Conservation (phyloP, 1,284 basidiomycete genomes). For the Trichosporon sp. region DNA sequence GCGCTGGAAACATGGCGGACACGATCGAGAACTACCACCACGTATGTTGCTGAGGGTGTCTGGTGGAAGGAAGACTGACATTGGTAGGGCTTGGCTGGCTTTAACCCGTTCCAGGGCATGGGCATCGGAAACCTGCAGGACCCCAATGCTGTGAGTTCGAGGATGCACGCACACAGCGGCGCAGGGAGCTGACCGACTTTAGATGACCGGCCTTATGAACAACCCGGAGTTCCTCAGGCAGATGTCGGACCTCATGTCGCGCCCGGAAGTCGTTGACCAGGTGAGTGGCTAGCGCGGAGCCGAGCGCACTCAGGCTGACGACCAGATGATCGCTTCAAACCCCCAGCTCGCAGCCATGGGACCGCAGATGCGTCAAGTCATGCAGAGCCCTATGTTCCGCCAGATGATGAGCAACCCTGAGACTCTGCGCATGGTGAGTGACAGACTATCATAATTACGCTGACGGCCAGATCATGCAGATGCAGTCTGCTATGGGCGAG, state of each 20-base stretch:
- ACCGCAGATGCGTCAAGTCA: conserved; percentile 70
- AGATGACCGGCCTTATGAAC: conserved; percentile 78
- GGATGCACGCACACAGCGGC: not conserved
- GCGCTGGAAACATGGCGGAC: conserved; percentile 57
- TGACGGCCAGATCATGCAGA: conserved; percentile 65
- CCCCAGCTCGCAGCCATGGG: conserved; percentile 73
- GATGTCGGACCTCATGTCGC: conserved; percentile 59
- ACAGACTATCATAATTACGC: not conserved
- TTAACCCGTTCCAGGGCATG: conserved; percentile 83
- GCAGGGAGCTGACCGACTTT: conserved; percentile 3
- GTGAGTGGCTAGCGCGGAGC: conserved; percentile 25
- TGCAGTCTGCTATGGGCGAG: conserved; percentile 52
- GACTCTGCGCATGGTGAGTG: conserved; percentile 35
- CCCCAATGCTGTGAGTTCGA: conserved; percentile 69
- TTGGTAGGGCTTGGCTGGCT: conserved; percentile 50
- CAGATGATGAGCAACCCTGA: conserved; percentile 61
- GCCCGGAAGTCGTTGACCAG: conserved; percentile 74
- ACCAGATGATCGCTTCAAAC: conserved; percentile 65
- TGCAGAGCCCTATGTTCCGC: conserved; percentile 73
- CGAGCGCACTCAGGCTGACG: not conserved
- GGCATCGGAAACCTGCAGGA: conserved; percentile 73
- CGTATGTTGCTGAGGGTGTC: conserved; percentile 19
- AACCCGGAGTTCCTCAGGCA: conserved; percentile 69
- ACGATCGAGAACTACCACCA: conserved; percentile 43
- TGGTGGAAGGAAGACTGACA: conserved; percentile 8